phyloP scores from a whole-genome alignment of 1,284 basidiomycete genomes.

The Trichosporon sp. region DNA sequence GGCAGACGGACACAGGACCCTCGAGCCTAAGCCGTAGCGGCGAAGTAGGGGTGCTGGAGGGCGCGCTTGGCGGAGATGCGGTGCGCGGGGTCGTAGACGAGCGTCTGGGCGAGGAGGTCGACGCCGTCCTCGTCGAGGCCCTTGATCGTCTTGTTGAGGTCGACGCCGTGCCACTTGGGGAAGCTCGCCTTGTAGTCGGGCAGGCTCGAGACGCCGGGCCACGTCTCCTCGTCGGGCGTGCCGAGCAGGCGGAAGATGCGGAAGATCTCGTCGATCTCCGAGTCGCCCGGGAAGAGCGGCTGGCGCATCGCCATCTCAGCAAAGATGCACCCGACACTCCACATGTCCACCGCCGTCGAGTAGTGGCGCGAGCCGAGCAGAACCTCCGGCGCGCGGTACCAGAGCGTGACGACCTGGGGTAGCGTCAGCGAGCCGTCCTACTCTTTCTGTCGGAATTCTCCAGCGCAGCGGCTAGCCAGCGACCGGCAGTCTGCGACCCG shows the following conservation, averaged over 20 bases:
- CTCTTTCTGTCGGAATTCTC: not conserved
- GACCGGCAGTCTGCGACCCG: not conserved
- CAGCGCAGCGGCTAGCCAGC: not conserved
- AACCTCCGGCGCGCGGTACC: constrained; percentile 99
- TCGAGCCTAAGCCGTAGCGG: constrained; percentile 6
- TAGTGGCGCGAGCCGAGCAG: constrained; percentile 95
- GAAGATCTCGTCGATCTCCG: constrained; percentile 99
- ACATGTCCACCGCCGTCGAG: constrained; percentile 97
- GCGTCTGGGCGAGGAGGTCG: constrained; percentile 73
- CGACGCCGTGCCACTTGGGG: constrained; percentile 75
- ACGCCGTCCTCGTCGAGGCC: constrained; percentile 66
- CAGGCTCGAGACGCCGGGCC: constrained; percentile 84
- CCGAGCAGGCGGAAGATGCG: constrained; percentile 94
- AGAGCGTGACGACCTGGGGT: constrained; percentile 85
- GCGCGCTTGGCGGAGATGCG: constrained; percentile 93
- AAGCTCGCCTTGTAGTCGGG: constrained; percentile 97
- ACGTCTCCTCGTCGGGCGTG: constrained; percentile 86
- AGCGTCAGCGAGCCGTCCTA: constrained; percentile 1
- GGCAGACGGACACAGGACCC: too few species aligned
- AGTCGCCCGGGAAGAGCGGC: constrained; percentile 95
- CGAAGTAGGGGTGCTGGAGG: constrained; percentile 74
- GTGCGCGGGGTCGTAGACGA: constrained; percentile 89
- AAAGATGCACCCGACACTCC: constrained; percentile 99
- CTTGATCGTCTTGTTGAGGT: constrained; percentile 63
- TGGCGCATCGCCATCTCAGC: constrained; percentile 78